phyloP scores from a whole-genome alignment of 2,329 filamentous ascomycete genomes.

The Gaeumannomyces sp. region DNA sequence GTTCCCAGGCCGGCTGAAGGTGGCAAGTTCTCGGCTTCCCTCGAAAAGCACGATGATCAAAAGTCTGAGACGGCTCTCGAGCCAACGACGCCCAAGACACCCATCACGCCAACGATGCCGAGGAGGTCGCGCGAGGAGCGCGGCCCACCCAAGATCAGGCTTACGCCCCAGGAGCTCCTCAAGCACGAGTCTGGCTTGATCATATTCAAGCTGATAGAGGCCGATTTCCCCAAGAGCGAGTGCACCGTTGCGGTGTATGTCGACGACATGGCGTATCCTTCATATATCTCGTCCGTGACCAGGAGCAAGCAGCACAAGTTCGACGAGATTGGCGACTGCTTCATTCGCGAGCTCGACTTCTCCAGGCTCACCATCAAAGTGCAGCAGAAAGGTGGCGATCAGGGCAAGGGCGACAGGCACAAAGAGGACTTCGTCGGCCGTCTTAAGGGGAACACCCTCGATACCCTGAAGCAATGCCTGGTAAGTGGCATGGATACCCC shows the following conservation, averaged over 20 bases:
- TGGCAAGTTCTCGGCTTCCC: conserved; percentile 36
- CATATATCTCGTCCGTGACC: conserved; percentile 75
- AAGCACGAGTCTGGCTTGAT: conserved; percentile 87
- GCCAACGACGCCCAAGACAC: conserved; percentile 26
- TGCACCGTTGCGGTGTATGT: conserved; percentile 82
- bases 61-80: conserved; percentile 16
- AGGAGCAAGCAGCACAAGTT: conserved; percentile 64
- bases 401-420: conserved; percentile 64
- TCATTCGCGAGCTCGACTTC: conserved; percentile 95
- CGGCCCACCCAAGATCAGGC: conserved; percentile 66
- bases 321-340: conserved; percentile 90
- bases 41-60: conserved; percentile 24
- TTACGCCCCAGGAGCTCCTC: conserved; percentile 73
- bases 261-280: conserved; percentile 90
- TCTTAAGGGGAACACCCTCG: conserved; percentile 75
- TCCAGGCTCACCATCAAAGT: conserved; percentile 86
- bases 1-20: conserved; percentile 30
- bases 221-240: conserved; percentile 69
- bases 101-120: conserved; percentile 35
- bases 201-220: conserved; percentile 91
- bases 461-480: conserved; percentile 81
- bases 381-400: conserved; percentile 70
- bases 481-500: conserved; percentile 39
- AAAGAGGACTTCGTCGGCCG: conserved; percentile 67
- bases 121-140: conserved; percentile 47